Percentiles rank a stretch among this genome's conserved stretches.
These are phyloP conservation scores for Cyclotella sp. DNA, from an alignment of 108 stramenopile genomes.

Conservation along the genomic window DNA sequence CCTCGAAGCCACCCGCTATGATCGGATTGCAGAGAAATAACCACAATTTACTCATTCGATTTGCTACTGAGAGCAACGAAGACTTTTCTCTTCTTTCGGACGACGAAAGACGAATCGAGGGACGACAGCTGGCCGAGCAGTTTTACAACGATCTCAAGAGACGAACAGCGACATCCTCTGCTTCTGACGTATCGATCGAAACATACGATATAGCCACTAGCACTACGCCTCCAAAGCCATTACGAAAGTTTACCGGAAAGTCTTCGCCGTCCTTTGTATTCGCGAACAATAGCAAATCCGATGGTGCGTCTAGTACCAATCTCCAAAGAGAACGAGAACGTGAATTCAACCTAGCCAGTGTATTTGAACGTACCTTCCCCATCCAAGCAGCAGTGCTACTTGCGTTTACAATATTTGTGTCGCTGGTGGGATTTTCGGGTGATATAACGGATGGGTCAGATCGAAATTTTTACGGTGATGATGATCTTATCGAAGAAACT, in stretches of 20 bases:
- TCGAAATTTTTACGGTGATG: slow-evolving; percentile 28
- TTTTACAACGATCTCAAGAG: slow-evolving; percentile 6
- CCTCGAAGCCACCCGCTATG: neutral
- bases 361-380: slow-evolving; percentile 27
- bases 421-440: slow-evolving; percentile 26
- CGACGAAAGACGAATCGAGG: neutral
- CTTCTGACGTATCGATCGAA: neutral
- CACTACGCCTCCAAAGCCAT: slow-evolving; percentile 3
- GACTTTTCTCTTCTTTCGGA: no score
- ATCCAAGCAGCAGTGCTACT: slow-evolving; percentile 24
- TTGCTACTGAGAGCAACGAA: neutral
- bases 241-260: slow-evolving; percentile 26
- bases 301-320: slow-evolving; percentile 13
- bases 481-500: slow-evolving; percentile 25
- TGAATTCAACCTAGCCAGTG: slow-evolving; percentile 30
- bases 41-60: neutral
- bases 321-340: slow-evolving; percentile 27
- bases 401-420: neutral
- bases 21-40: neutral
- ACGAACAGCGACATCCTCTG: neutral
- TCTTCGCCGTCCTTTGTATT: slow-evolving; percentile 14
- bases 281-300: neutral
- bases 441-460: slow-evolving; percentile 36
- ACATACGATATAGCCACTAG: slow-evolving; percentile 6
- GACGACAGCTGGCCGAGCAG: neutral